Evolutionary conservation across 140 eudicot genomes (phyloP).

Genomic region (Cichorium intybus): DNA sequence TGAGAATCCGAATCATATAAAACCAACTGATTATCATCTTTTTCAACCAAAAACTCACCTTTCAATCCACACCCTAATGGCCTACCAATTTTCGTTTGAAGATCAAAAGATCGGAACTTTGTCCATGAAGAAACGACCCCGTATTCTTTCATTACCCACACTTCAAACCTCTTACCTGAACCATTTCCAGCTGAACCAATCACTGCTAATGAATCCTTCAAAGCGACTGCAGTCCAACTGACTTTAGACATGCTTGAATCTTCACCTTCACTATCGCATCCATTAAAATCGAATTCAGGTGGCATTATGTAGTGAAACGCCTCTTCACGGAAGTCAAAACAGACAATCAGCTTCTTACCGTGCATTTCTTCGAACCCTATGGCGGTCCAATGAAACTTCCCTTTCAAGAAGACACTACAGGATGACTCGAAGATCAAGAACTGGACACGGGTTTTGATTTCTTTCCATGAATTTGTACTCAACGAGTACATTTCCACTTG

Average conservation of each 20-base stretch:
- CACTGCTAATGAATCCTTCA: conserved; percentile 26
- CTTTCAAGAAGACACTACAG: conserved; percentile 26
- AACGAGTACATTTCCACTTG: conserved; percentile 41
- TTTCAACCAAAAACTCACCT: conserved; percentile 32
- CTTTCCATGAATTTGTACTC: conserved; percentile 36
- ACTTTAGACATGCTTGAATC: neutral
- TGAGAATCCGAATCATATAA: conserved; percentile 24
- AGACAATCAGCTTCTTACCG: conserved; percentile 34
- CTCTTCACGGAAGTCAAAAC: conserved; percentile 34
- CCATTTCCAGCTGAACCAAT: conserved; percentile 21
- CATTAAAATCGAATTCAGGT: conserved; percentile 18
- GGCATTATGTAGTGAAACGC: conserved; percentile 36
- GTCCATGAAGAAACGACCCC: conserved; percentile 48
- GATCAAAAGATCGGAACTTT: conserved; percentile 23
- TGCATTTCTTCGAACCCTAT: conserved; percentile 31
- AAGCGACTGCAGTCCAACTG: conserved; percentile 20
- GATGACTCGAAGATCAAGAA: conserved; percentile 24
- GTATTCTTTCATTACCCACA: conserved; percentile 55
- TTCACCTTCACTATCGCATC: conserved; percentile 2
- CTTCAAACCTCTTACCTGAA: conserved; percentile 21
- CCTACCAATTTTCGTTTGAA: conserved; percentile 25
- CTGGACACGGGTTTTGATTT: conserved; percentile 21
- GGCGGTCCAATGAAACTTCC: conserved; percentile 44
- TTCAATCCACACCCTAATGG: conserved; percentile 34
- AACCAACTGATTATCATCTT: conserved; percentile 21